Percentiles rank a stretch among this genome's conserved stretches.
phyloP scores from a whole-genome alignment of 352 stramenopile species.

The Peronosclerospora sorghi region DNA sequence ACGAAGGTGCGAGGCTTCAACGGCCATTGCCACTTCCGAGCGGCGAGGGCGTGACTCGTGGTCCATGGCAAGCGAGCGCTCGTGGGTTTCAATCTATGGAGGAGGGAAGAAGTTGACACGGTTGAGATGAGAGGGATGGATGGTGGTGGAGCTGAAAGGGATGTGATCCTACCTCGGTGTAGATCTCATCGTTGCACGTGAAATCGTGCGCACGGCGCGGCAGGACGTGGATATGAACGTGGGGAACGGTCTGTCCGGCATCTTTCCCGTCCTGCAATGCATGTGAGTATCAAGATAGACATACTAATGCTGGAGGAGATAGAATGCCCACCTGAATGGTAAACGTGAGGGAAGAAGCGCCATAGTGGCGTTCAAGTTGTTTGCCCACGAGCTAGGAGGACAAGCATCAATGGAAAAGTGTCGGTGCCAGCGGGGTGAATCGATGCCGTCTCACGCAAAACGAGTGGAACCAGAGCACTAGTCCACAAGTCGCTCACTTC shows the following conservation, averaged over 20 bases:
- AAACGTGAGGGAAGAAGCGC: constrained; percentile 80
- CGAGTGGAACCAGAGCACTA: constrained; percentile 48
- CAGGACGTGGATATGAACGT: constrained; percentile 92
- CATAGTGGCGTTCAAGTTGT: constrained; percentile 64
- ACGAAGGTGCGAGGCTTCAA: constrained; percentile 46
- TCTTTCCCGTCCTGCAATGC: constrained; percentile 59
- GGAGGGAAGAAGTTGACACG: no score
- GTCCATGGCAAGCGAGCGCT: constrained; percentile 38
- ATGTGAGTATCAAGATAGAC: no score
- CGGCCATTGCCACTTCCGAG: constrained; percentile 71
- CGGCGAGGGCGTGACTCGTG: constrained; percentile 64
- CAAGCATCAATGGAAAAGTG: no score
- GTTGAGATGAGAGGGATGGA: background rate
- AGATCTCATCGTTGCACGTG: constrained; percentile 86
- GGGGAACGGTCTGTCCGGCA: constrained; percentile 86
- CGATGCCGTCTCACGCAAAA: background rate
- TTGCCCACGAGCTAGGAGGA: constrained; percentile 43
- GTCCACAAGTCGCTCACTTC: constrained; percentile 87
- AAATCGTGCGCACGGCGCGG: constrained; percentile 75
- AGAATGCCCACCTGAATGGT: constrained; percentile 71
- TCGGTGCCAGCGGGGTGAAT: background rate
- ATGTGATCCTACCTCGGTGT: constrained; percentile 53
- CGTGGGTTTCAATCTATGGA: constrained; percentile 52
- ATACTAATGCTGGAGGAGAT: no score
- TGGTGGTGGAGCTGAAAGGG: no score